These are phyloP conservation scores for Exophiala phaeomuriformis DNA, from an alignment of 2,329 filamentous ascomycete species.

Conservation along the genomic window DNA sequence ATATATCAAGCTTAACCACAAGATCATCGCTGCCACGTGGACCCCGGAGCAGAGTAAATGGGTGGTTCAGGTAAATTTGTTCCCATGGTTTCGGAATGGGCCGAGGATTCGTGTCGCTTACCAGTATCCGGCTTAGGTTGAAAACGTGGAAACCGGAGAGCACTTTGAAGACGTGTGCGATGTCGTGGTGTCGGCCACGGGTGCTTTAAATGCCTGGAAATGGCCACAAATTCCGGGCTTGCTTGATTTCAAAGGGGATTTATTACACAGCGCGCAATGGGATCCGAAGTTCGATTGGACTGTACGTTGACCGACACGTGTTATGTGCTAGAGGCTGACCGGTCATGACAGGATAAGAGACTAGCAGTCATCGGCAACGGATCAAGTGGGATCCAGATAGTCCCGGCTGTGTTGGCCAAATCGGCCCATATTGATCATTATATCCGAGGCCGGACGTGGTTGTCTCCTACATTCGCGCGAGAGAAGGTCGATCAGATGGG, in stretches of 20 bases:
- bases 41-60: conserved; percentile 42
- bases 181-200: conserved; percentile 38
- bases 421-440: conserved; percentile 29
- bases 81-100: background rate
- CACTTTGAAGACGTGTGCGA: conserved; percentile 39
- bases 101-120: background rate
- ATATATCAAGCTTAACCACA: conserved; percentile 46
- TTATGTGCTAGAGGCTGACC: background rate
- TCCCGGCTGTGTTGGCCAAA: conserved; percentile 36
- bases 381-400: conserved; percentile 40
- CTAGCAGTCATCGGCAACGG: conserved; percentile 42
- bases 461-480: conserved; percentile 13
- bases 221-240: conserved; percentile 36
- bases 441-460: conserved; percentile 19
- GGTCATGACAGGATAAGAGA: conserved; percentile 18
- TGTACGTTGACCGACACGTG: background rate
- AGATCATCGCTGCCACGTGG: conserved; percentile 43
- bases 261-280: conserved; percentile 37
- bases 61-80: conserved; percentile 28
- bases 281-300: conserved; percentile 29
- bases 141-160: conserved; percentile 33
- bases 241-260: conserved; percentile 31
- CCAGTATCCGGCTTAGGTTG: conserved; percentile 32
- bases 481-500: conserved; percentile 14
- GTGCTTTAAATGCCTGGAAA: conserved; percentile 36